phyloP scores from a whole-genome alignment of 768 basidiomycete genomes.

The Mycena rebaudengoi region DNA sequence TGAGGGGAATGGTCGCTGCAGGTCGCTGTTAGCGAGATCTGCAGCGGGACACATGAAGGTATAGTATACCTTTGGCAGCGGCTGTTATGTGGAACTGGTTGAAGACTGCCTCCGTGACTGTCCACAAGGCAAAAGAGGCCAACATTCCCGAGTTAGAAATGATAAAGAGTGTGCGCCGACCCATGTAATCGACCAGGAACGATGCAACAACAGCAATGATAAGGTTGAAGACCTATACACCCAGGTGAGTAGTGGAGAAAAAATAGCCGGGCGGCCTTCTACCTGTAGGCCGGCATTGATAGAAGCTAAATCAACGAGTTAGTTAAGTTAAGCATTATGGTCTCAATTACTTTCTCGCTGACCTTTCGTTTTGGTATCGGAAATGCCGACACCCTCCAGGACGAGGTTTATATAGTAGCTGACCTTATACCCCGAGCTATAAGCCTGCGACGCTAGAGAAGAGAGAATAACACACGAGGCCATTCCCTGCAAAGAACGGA shows the following conservation, averaged over 20 bases:
- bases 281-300: slow-evolving; percentile 74
- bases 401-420: slow-evolving; percentile 76
- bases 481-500: no score
- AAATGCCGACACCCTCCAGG: slow-evolving; percentile 70
- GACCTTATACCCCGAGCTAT: background rate
- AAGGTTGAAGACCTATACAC: slow-evolving; percentile 66
- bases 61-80: slow-evolving; percentile 48
- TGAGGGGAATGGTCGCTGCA: slow-evolving; percentile 68
- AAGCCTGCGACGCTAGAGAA: background rate
- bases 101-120: slow-evolving; percentile 56
- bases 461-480: slow-evolving; percentile 67
- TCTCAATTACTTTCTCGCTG: no score
- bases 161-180: slow-evolving; percentile 75
- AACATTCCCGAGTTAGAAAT: slow-evolving; percentile 61
- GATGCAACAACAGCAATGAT: slow-evolving; percentile 65
- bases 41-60: background rate
- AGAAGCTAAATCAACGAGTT: no score
- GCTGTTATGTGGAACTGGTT: slow-evolving; percentile 47
- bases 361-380: slow-evolving; percentile 58
- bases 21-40: background rate
- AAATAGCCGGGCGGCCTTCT: background rate
- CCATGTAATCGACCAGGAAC: slow-evolving; percentile 70
- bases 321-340: no score
- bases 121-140: slow-evolving; percentile 66
- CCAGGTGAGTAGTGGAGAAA: background rate